Conservation (phyloP, 1,284 basidiomycete species). For the Malassezia nana region DNA sequence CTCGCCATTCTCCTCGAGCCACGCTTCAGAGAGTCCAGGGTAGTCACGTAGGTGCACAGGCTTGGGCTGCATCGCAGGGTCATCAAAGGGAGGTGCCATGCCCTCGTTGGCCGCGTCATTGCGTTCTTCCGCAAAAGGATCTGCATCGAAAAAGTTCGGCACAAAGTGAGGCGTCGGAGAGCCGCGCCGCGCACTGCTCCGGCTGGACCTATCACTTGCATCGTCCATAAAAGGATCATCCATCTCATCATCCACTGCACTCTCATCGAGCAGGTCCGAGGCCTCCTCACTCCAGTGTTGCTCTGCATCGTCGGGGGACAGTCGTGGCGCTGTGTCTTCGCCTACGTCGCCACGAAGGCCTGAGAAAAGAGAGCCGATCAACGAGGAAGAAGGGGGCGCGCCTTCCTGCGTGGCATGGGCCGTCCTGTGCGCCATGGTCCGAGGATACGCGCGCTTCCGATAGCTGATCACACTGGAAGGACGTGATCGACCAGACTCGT, state of each 20-base stretch:
- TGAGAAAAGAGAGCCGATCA: conserved; percentile 41
- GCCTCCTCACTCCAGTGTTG: conserved; percentile 8
- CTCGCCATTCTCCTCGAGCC: not conserved
- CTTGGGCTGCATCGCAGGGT: conserved; percentile 17
- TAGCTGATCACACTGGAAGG: conserved; percentile 18
- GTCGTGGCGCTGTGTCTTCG: conserved; percentile 22
- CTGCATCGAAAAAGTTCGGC: conserved; percentile 37
- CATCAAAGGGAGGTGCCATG: conserved; percentile 17
- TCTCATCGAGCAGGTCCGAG: conserved; percentile 31
- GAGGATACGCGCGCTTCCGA: conserved; percentile 23
- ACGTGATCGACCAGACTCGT: conserved; percentile 1
- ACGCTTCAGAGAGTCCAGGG: conserved; percentile 11
- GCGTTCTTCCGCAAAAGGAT: conserved; percentile 25
- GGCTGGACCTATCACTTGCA: conserved; percentile 9
- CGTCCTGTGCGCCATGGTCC: not conserved
- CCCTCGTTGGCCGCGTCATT: conserved; percentile 16
- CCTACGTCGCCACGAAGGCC: conserved; percentile 29
- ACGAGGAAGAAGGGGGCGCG: conserved; percentile 7
- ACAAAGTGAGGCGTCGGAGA: conserved; percentile 12
- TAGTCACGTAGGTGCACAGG: conserved; percentile 12
- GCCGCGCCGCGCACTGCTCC: conserved; percentile 3
- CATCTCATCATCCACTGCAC: conserved; percentile 27
- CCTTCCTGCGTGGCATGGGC: conserved; percentile 18
- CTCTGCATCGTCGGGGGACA: conserved; percentile 20
- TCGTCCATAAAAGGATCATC: conserved; percentile 17